Evolutionary conservation across 2,329 filamentous ascomycete species (phyloP).

Genomic region (Arthrobotrys sinensis): DNA sequence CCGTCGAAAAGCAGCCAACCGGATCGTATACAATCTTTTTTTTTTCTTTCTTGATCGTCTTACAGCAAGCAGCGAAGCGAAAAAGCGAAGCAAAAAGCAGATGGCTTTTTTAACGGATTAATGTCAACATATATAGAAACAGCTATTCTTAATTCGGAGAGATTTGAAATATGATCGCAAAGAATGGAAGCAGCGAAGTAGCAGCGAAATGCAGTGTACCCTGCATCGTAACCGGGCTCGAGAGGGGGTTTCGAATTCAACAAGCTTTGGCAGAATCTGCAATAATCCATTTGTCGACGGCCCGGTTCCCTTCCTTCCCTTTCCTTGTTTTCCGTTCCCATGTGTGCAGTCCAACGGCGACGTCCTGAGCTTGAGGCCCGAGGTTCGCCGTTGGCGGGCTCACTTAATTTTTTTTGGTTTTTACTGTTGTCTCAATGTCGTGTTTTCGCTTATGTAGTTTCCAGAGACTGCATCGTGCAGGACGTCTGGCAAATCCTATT

Average conservation of each 20-base stretch:
- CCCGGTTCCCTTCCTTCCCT: conserved; percentile 20
- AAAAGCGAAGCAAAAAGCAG: conserved; percentile 31
- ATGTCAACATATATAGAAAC: conserved; percentile 59
- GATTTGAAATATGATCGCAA: conserved; percentile 51
- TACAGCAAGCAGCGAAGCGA: conserved; percentile 31
- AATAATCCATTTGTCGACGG: conserved; percentile 36
- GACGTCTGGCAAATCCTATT: conserved; percentile 31
- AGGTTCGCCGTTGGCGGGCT: conserved; percentile 44
- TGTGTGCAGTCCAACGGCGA: conserved; percentile 54
- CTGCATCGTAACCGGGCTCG: conserved; percentile 40
- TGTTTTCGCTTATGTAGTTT: conserved; percentile 59
- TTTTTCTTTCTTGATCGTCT: conserved; percentile 35
- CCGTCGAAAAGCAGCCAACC: conserved; percentile 39
- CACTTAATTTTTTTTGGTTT: conserved; percentile 25
- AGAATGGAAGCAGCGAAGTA: conserved; percentile 40
- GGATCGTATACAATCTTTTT: conserved; percentile 40
- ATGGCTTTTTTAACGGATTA: conserved; percentile 44
- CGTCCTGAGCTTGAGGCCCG: conserved; percentile 23
- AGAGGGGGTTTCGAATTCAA: conserved; percentile 37
- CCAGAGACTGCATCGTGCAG: conserved; percentile 57
- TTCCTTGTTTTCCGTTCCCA: conserved; percentile 35
- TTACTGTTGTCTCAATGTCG: conserved; percentile 39
- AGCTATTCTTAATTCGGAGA: conserved; percentile 59
- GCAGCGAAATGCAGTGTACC: conserved; percentile 32
- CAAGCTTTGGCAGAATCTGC: conserved; percentile 25